Evolutionary conservation across 495 filamentous ascomycete species (phyloP).

Genomic region (Delitschia confertaspora): DNA sequence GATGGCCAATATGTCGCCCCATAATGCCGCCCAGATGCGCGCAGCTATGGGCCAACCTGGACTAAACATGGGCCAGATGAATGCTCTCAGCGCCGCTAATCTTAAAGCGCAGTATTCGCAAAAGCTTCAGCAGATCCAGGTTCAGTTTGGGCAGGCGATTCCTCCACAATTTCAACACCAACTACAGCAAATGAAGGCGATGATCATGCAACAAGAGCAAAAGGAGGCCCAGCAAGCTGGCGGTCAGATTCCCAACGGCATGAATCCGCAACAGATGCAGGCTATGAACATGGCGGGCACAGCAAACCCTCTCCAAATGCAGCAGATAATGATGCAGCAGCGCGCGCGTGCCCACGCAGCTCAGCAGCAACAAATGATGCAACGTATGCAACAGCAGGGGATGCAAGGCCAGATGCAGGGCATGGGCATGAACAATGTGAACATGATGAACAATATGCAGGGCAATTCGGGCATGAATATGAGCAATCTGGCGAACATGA

Average conservation of each 20-base stretch:
- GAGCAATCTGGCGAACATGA: not conserved
- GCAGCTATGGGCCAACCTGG: not conserved
- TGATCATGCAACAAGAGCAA: constrained; percentile 12
- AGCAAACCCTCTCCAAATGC: constrained; percentile 1
- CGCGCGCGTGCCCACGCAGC: not conserved
- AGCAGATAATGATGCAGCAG: constrained; percentile 1
- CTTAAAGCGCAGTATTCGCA: constrained; percentile 17
- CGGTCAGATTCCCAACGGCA: constrained; percentile 12
- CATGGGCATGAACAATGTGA: constrained; percentile 3
- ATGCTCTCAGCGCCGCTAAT: constrained; percentile 6
- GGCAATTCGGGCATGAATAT: not conserved
- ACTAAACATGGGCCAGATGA: constrained; percentile 1
- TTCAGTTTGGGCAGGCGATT: no score
- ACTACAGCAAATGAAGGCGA: constrained; percentile 9
- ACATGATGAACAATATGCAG: not conserved
- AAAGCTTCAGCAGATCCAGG: constrained; percentile 7
- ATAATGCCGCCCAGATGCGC: constrained; percentile 5
- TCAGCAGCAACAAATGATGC: not conserved
- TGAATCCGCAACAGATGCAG: constrained; percentile 13
- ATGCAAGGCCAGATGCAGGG: constrained; percentile 4
- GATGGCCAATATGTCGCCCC: constrained; percentile 9
- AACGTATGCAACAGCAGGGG: not conserved
- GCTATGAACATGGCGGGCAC: constrained; percentile 12
- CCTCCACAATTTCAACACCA: constrained; percentile 20
- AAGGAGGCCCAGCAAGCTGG: constrained; percentile 11